phyloP scores from a whole-genome alignment of 1,284 basidiomycete genomes.

The Mixia osmundae region DNA sequence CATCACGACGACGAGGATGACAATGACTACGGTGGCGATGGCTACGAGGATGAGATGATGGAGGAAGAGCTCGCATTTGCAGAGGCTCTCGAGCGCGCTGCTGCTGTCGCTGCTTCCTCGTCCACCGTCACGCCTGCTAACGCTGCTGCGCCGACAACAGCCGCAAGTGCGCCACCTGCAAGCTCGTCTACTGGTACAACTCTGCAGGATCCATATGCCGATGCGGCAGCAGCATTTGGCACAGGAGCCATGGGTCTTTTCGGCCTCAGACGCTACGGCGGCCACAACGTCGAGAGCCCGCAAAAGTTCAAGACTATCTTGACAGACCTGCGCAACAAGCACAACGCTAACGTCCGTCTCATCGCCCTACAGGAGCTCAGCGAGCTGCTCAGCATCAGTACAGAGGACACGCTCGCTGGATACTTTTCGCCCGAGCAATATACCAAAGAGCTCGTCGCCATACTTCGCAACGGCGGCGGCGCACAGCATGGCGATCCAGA shows the following conservation, averaged over 20 bases:
- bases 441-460: slow-evolving; percentile 74
- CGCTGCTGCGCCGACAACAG: slow-evolving; percentile 4
- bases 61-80: slow-evolving; percentile 12
- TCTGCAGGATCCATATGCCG: slow-evolving; percentile 4
- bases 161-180: background rate
- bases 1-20: slow-evolving; percentile 10
- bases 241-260: slow-evolving; percentile 7
- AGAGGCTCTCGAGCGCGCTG: slow-evolving; percentile 10
- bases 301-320: slow-evolving; percentile 69
- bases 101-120: background rate
- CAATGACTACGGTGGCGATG: slow-evolving; percentile 6
- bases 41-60: slow-evolving; percentile 8
- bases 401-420: slow-evolving; percentile 85
- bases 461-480: slow-evolving; percentile 41
- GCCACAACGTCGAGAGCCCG: slow-evolving; percentile 70
- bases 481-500: slow-evolving; percentile 27
- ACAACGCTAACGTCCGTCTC: slow-evolving; percentile 55
- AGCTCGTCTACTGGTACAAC: slow-evolving; percentile 7
- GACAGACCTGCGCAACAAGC: slow-evolving; percentile 60
- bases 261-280: slow-evolving; percentile 36
- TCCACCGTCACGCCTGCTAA: slow-evolving; percentile 4
- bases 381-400: slow-evolving; percentile 84
- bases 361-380: slow-evolving; percentile 81
- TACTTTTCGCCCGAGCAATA: slow-evolving; percentile 84
- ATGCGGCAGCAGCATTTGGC: background rate